phyloP scores from a whole-genome alignment of 805 yeast species.

The Cyberlindnera galapagoensis region DNA sequence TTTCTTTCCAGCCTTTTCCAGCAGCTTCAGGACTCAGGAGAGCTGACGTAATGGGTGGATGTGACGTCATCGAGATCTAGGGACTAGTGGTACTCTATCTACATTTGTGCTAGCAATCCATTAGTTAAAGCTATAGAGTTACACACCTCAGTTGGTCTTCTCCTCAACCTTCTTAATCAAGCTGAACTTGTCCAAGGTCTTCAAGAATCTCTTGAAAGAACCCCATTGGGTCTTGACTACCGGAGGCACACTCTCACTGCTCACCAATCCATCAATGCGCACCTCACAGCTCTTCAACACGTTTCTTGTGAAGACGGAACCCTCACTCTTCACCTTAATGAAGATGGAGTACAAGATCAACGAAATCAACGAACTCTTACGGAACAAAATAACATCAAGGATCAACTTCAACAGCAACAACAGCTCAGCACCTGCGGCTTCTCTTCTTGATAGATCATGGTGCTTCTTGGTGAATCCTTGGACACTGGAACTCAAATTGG shows the following conservation, averaged over 20 bases:
- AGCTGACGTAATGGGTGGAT: neutral
- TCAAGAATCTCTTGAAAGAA: slow-evolving; percentile 32
- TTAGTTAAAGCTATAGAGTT: too few species aligned
- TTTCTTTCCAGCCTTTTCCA: too few species aligned
- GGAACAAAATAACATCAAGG: slow-evolving; percentile 52
- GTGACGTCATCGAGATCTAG: neutral
- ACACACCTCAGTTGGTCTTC: slow-evolving; percentile 4
- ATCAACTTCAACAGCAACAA: slow-evolving; percentile 34
- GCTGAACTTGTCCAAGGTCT: slow-evolving; percentile 14
- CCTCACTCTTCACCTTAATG: slow-evolving; percentile 72
- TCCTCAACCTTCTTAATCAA: slow-evolving; percentile 14
- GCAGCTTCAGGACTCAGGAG: neutral
- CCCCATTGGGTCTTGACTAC: slow-evolving; percentile 44
- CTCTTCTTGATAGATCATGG: slow-evolving; percentile 52
- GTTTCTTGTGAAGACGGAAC: slow-evolving; percentile 63
- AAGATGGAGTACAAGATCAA: slow-evolving; percentile 52
- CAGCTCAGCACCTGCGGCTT: slow-evolving; percentile 57
- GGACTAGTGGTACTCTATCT: neutral
- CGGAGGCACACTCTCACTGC: slow-evolving; percentile 49
- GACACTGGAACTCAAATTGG: slow-evolving; percentile 26
- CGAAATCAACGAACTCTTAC: slow-evolving; percentile 55
- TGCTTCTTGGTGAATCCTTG: slow-evolving; percentile 41
- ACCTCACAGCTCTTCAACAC: slow-evolving; percentile 67
- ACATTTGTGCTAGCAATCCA: neutral
- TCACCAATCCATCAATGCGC: slow-evolving; percentile 49